phyloP scores from a whole-genome alignment of 2,329 filamentous ascomycete genomes.

The Lasiodiplodia sp. region DNA sequence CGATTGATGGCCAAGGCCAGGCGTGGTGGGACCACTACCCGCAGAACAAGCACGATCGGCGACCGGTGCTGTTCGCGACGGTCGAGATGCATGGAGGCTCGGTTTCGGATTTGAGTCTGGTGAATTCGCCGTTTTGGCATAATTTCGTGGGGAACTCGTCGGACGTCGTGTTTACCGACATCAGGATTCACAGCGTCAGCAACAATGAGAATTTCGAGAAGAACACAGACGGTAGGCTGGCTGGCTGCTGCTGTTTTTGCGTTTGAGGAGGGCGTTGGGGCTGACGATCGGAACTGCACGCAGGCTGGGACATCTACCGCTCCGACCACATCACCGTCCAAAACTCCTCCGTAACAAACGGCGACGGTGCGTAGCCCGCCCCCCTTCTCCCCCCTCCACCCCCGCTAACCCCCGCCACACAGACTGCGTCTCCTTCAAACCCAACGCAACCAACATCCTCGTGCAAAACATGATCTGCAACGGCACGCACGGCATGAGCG shows the following conservation, averaged over 20 bases:
- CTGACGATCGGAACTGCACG: too few relatives aligned
- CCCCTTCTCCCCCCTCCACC: neutral
- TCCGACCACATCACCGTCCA: conserved; percentile 64
- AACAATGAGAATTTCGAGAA: conserved; percentile 23
- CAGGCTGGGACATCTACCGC: conserved; percentile 14
- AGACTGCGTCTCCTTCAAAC: conserved; percentile 76
- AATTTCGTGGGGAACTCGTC: conserved; percentile 4
- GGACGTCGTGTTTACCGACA: conserved; percentile 9
- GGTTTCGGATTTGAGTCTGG: neutral
- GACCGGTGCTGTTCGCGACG: conserved; percentile 4
- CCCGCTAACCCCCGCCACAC: neutral
- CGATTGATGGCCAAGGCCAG: conserved; percentile 69
- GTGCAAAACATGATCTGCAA: conserved; percentile 73
- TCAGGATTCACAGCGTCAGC: conserved; percentile 14
- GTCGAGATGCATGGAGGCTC: neutral
- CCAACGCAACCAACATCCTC: conserved; percentile 72
- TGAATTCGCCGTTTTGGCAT: conserved; percentile 12
- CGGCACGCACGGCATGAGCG: conserved; percentile 74
- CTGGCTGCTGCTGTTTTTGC: too few relatives aligned
- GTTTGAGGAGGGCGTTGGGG: too few relatives aligned
- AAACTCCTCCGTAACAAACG: conserved; percentile 69
- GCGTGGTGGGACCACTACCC: conserved; percentile 70
- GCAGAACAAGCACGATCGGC: conserved; percentile 20
- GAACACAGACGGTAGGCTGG: conserved; percentile 8
- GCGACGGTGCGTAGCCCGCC: conserved; percentile 53